Evolutionary conservation across 2,329 filamentous ascomycete genomes (phyloP).

Genomic region (Alternaria sp.): DNA sequence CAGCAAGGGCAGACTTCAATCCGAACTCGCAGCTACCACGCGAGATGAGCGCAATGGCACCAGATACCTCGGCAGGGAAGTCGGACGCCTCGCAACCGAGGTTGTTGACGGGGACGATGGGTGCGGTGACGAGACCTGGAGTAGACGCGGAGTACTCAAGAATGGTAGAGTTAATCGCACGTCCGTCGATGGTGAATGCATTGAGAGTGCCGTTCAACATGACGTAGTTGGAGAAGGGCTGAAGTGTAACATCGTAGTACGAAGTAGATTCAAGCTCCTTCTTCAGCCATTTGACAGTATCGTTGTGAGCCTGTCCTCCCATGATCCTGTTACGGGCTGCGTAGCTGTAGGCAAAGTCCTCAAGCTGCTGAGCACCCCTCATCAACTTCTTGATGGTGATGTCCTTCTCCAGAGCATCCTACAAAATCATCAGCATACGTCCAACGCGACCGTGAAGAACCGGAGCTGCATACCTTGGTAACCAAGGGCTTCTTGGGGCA

Average conservation of each 20-base stretch:
- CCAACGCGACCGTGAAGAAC: neutral
- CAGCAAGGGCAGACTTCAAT: constrained; percentile 73
- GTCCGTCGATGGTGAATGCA: constrained; percentile 30
- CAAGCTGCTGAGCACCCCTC: constrained; percentile 41
- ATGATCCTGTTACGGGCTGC: constrained; percentile 50
- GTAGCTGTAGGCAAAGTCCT: constrained; percentile 51
- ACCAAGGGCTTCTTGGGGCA: constrained; percentile 16
- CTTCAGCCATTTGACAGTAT: constrained; percentile 51
- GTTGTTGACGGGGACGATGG: constrained; percentile 40
- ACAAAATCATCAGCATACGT: constrained; percentile 13
- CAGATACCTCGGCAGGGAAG: constrained; percentile 66
- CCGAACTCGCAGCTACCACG: constrained; percentile 77
- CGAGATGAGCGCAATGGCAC: constrained; percentile 73
- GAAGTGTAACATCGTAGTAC: constrained; percentile 50
- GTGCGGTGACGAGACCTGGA: constrained; percentile 33
- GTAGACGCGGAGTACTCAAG: constrained; percentile 36
- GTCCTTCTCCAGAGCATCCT: constrained; percentile 40
- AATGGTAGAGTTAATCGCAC: constrained; percentile 16
- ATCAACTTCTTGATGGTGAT: constrained; percentile 41
- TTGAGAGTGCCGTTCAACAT: constrained; percentile 33
- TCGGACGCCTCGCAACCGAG: constrained; percentile 58
- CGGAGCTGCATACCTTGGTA: constrained; percentile 26
- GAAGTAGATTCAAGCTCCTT: constrained; percentile 37
- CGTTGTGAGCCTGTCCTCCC: constrained; percentile 50
- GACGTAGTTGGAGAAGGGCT: constrained; percentile 36